These are phyloP conservation scores for Ophiognomonia clavigignenti-juglandacearum DNA, from an alignment of 2,329 filamentous ascomycete species.

Conservation along the genomic window DNA sequence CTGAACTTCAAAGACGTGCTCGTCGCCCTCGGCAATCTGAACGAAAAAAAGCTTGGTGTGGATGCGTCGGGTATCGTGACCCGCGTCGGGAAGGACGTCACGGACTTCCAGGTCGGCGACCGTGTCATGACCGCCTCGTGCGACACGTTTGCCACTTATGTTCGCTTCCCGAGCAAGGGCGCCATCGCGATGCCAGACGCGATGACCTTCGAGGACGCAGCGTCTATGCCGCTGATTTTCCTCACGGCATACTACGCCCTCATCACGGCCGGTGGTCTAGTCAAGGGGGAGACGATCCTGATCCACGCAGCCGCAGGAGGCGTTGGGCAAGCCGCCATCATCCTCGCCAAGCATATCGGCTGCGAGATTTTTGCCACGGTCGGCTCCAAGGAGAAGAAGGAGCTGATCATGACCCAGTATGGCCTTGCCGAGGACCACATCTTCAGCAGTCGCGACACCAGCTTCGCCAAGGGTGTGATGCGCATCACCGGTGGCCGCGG, in stretches of 20 bases:
- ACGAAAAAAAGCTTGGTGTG: constrained; percentile 10
- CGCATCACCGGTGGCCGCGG: constrained; percentile 21
- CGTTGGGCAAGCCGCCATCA: constrained; percentile 11
- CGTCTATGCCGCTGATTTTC: constrained; percentile 20
- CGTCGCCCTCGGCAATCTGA: constrained; percentile 25
- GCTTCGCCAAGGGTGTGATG: constrained; percentile 24
- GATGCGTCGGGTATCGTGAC: constrained; percentile 6
- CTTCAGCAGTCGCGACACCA: constrained; percentile 19
- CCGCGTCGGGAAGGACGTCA: constrained; percentile 3
- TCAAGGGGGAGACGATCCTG: constrained; percentile 19
- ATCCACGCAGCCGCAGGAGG: constrained; percentile 23
- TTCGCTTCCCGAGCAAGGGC: constrained; percentile 1
- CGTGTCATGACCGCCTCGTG: constrained; percentile 5
- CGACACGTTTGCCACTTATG: constrained; percentile 5
- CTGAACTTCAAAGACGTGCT: constrained; percentile 36
- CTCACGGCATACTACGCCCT: constrained; percentile 25
- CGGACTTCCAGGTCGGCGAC: constrained; percentile 6
- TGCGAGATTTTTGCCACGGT: constrained; percentile 15
- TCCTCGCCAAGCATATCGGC: constrained; percentile 14
- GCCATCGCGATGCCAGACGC: constrained; percentile 13
- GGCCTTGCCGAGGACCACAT: constrained; percentile 23
- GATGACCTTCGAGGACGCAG: constrained; percentile 16
- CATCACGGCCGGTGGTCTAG: constrained; percentile 19
- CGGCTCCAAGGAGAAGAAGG: constrained; percentile 7
- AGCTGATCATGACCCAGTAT: constrained; percentile 8